Evolutionary conservation across 202 grass and related monocot species (phyloP).

Genomic region (Cymbopogon flexuosus): DNA sequence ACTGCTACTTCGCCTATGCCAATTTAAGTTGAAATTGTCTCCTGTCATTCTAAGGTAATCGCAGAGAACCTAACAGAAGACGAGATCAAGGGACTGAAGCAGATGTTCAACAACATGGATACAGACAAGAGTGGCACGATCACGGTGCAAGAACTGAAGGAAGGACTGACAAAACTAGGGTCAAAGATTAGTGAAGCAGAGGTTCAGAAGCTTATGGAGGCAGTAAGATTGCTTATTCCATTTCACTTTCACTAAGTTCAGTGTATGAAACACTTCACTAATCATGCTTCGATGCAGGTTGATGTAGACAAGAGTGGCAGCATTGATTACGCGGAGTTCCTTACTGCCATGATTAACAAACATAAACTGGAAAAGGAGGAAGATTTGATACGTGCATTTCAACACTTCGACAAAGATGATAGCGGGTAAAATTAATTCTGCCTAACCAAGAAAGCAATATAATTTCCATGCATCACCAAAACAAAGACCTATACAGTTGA

Average conservation of each 20-base stretch:
- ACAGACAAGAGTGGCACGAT: slow-evolving; percentile 81
- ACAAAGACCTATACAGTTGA: background rate
- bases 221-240: slow-evolving; percentile 50
- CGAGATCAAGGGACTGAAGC: slow-evolving; percentile 69
- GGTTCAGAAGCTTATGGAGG: slow-evolving; percentile 73
- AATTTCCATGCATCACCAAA: background rate
- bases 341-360: slow-evolving; percentile 73
- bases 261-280: background rate
- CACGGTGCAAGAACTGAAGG: slow-evolving; percentile 68
- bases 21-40: slow-evolving; percentile 15
- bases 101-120: slow-evolving; percentile 96
- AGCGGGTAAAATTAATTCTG: slow-evolving; percentile 52
- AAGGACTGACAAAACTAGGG: slow-evolving; percentile 59
- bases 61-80: slow-evolving; percentile 55
- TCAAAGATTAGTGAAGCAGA: slow-evolving; percentile 53
- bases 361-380: slow-evolving; percentile 83
- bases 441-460: background rate
- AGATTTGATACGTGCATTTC: slow-evolving; percentile 63
- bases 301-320: slow-evolving; percentile 80
- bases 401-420: slow-evolving; percentile 82
- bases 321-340: slow-evolving; percentile 85
- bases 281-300: slow-evolving; percentile 40
- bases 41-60: slow-evolving; percentile 57
- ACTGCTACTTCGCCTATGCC: background rate
- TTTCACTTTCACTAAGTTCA: slow-evolving; percentile 16